Evolutionary conservation across 1,284 basidiomycete species (phyloP), one percentile per base, ranked within the genome.

Genomic region (Laetiporus sulphureus): DNA sequence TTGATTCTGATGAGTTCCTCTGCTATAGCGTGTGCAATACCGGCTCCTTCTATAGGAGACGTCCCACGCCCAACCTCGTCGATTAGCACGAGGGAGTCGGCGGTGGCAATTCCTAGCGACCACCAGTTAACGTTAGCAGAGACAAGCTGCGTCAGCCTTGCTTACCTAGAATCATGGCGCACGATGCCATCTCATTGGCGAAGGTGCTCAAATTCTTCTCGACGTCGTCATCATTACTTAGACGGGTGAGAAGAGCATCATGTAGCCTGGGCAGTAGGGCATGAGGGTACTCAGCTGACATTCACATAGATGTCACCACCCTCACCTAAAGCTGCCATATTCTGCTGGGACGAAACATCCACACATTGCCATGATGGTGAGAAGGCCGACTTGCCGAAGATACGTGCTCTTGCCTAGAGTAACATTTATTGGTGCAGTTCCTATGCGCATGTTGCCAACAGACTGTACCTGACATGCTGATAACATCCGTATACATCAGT

Each of bases 21-120:
- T 1, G 91, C 89, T 44, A 98, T 88, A 0, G 95, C 93, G 62
- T 95, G 88, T 0, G 90, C 83, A 36, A 98, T 83, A 1, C 91
- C 95, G 11, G 91, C 65, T 0, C 95, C 93, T 58, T 96, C 92
- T 33, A 72, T 65, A 0, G 91, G 82, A 3, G 90, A 84, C 0
- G 94, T 96, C 3, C 91, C 92, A 25, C 91, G 72, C 0, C 91
- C 87, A 11, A 97, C 74, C 61, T 98, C 95, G 58, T 99, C 95
- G 21, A 98, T 77, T 1, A 98, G 62, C 1, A 98, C 71, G 10
- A 98, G 68, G 0, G 87, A 84, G 22, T 73, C 68, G 1, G 71
- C 55, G 0, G 88, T 83, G 1, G 86, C 87, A n/a, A 91, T 67
- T 2, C 83, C 90, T 90, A 48, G 19, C 25, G 25, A 13, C 25